These are phyloP conservation scores for Phytopythium chamaehyphon DNA, from an alignment of 352 stramenopile species.

Conservation along the genomic window DNA sequence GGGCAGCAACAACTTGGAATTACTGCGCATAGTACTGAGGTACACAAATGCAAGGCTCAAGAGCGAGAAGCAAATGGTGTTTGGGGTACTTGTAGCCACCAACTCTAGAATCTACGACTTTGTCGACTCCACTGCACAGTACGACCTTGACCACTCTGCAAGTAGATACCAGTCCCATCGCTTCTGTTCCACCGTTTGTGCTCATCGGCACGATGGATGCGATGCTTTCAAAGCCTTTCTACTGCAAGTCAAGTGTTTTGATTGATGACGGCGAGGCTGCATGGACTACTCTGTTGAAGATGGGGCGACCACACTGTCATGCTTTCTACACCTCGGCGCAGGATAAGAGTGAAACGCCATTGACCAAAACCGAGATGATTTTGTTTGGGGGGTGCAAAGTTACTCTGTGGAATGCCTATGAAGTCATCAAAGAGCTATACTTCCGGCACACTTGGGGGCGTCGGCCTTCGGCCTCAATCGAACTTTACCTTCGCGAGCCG, in stretches of 20 bases:
- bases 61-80: no score
- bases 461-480: conserved; percentile 15
- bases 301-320: no score
- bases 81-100: conserved; percentile 28
- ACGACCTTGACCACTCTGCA: conserved; percentile 31
- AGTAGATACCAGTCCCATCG: no score
- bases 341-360: no score
- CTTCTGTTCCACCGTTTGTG: conserved; percentile 68
- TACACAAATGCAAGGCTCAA: no score
- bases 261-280: not conserved
- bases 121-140: conserved; percentile 2
- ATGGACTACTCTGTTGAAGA: not conserved
- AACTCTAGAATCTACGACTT: conserved; percentile 9
- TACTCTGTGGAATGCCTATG: no score
- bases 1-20: no score
- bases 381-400: no score
- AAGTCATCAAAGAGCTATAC: not conserved
- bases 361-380: no score
- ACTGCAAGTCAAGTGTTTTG: not conserved
- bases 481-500: conserved; percentile 14
- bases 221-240: not conserved
- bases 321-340: no score
- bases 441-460: conserved; percentile 6
- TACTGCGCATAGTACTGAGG: no score
- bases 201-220: conserved; percentile 34